Base-by-base conservation (phyloP, 495 filamentous ascomycete genomes). In the Lophium mytilinum region DNA sequence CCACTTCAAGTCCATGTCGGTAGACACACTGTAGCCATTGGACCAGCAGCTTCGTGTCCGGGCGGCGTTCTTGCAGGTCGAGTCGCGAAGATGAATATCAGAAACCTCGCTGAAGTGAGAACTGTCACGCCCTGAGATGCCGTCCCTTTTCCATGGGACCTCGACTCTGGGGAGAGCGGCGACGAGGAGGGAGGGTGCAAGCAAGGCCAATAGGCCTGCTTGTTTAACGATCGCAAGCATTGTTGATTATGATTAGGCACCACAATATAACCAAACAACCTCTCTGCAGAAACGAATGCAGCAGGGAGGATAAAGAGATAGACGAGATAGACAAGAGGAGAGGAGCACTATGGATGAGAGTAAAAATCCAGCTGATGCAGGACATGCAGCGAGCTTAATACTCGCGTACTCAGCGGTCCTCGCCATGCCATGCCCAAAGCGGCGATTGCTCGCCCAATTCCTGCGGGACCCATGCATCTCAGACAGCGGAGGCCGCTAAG, bases 1-100 rank as follows among this genome's bases (percentile, higher is more conserved):
- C 61, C 61, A 66, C 19, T 58, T 55, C 43, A 43, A 2, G 40
- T 66, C 64, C 55, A 61, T 56, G 53, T 66, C 64, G 1, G 60
- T 61, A 35, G 24, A 39, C 1, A 64, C 43, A 30, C 34, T 56
- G 52, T 55, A 64, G 1, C 49, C 57, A 12, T 43, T 39, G 9
- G 9, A 18, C 64, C 64, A 66, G 46, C 64, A 61, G 24, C 15
- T 19, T 34, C 64, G 45, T 1, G 61, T 49, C 7, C 12, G 9
- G 34, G 64, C 56, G 2, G 49, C 50, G 53, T 66, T 55, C n/a
- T 15, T 47, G 43, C 60, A 61, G 15, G 35, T 51, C 37, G 14
- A 39, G 51, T 55, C 34, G 34, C 37, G 53, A 40, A 17, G 9
- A 41, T 24, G 9, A 11, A 24, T 17, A 4, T 33, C n/a, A n/a